Base-by-base conservation (phyloP, 192 early-diverging fungal genomes). In the Mycoemilia scoparia region DNA sequence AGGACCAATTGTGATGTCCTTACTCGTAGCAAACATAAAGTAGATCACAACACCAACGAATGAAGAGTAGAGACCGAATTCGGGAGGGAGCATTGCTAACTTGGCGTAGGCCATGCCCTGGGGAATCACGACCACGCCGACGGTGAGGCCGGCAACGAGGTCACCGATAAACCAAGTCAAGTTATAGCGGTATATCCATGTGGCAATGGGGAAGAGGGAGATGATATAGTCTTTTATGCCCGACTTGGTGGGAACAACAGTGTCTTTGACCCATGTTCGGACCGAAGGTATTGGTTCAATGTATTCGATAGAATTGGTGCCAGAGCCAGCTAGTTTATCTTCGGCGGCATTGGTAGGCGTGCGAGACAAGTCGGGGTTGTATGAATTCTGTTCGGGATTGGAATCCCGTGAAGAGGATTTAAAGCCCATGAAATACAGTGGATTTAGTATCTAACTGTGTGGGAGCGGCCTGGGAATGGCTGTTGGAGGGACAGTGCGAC, bases 91-190 rank as follows among this genome's bases (percentile, higher is more conserved):
- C 25, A 51, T 52, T 3, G 83, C 80, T 0, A 86, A 57, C 54
- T 77, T 82, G 5, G 83, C 68, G 39, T 84, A 75, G 21, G 80
- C 73, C 62, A 75, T 64, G 28, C 60, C 61, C 42, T 84, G 79
- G 10, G 79, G 82, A 28, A 86, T 61, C 18, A 80, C 71, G 18
- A 86, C 60, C 0, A 76, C 52, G 6, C 74, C 77, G 23, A 82
- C 70, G 0, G 82, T 83, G n/a, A 77, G 22, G 6, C 74, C 82
- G 13, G 76, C 78, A 22, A 80, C 51, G 7, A 76, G 27, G 41
- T 85, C 79, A 16, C 72, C 70, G 13, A 54, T 10, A 20, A 79
- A 51, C 79, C 79, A 82, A 7, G 48, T 46, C 45, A 47, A 45
- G 45, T 65, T 65, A 46, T 65, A 65, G 34, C 53, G 47, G 37